Evolutionary conservation across 495 filamentous ascomycete species (phyloP).

Genomic region (Penicillium angulare): DNA sequence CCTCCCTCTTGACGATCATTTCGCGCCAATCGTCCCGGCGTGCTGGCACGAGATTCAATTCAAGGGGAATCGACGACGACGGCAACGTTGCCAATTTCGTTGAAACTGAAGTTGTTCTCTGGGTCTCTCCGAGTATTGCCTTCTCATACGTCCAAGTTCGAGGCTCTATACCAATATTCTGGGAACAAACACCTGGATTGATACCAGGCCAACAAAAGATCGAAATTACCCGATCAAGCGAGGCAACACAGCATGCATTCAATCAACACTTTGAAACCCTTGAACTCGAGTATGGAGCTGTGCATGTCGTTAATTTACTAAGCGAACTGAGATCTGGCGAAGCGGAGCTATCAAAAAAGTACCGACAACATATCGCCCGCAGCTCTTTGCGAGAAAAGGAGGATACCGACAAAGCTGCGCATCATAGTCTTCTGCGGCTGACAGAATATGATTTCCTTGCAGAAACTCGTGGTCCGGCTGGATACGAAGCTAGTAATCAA

Average conservation of each 20-base stretch:
- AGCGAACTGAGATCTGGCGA: conserved; percentile 84
- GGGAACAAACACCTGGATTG: conserved; percentile 88
- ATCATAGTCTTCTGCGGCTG: conserved; percentile 66
- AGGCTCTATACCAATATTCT: conserved; percentile 93
- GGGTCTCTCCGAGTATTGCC: conserved; percentile 68
- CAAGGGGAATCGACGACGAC: conserved; percentile 94
- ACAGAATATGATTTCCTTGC: conserved; percentile 96
- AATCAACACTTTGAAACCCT: conserved; percentile 88
- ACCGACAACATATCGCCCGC: conserved; percentile 69
- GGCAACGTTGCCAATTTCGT: conserved; percentile 94
- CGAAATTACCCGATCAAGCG: conserved; percentile 78
- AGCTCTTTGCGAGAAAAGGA: conserved; percentile 60
- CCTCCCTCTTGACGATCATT: conserved; percentile 81
- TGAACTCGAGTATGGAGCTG: conserved; percentile 78
- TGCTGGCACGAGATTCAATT: conserved; percentile 94
- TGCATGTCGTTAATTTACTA: conserved; percentile 89
- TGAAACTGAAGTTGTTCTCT: conserved; percentile 66
- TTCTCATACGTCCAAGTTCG: conserved; percentile 94
- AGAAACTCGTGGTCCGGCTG: conserved; percentile 80
- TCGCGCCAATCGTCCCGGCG: conserved; percentile 88
- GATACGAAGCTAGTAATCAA: conserved; percentile 81
- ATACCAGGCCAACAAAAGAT: conserved; percentile 95
- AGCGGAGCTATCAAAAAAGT: conserved; percentile 72
- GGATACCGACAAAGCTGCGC: conserved; percentile 42
- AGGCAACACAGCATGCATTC: conserved; percentile 93